Percentiles rank a stretch among this genome's conserved stretches.
These are phyloP conservation scores for Gossypium arboreum DNA, from an alignment of 345 rosid species.

Conservation along the genomic window DNA sequence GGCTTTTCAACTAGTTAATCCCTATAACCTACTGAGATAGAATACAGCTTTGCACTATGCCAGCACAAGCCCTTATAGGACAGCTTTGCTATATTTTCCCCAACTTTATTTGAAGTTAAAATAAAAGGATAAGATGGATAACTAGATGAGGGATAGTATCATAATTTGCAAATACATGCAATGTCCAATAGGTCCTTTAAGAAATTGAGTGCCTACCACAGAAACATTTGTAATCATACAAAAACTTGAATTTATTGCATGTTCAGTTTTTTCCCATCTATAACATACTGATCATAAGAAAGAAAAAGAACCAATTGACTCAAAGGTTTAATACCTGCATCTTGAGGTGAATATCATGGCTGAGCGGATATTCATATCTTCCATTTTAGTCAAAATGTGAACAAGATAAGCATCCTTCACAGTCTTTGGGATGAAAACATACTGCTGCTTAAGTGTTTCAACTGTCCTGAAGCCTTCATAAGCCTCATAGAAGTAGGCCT, in stretches of 20 bases:
- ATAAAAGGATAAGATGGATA: not conserved
- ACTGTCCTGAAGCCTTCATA: conserved; percentile 90
- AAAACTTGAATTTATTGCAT: not conserved
- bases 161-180: not conserved
- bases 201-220: not conserved
- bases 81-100: not conserved
- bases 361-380: conserved; percentile 78
- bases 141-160: not conserved
- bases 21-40: not conserved
- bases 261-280: not conserved
- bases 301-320: not conserved
- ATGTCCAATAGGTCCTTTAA: not conserved
- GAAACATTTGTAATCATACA: not conserved
- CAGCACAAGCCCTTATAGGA: not conserved
- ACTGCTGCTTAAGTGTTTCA: conserved; percentile 83
- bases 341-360: conserved; percentile 93
- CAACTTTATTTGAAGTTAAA: not conserved
- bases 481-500: conserved; percentile 90
- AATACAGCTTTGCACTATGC: not conserved
- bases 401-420: conserved; percentile 85
- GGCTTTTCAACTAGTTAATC: not conserved
- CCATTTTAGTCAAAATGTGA: conserved; percentile 72
- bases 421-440: conserved; percentile 59
- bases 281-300: not conserved
- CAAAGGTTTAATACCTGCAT: conserved; percentile 59